Base-by-base conservation (phyloP, 2,329 filamentous ascomycete genomes). In the Capronia epimyces region DNA sequence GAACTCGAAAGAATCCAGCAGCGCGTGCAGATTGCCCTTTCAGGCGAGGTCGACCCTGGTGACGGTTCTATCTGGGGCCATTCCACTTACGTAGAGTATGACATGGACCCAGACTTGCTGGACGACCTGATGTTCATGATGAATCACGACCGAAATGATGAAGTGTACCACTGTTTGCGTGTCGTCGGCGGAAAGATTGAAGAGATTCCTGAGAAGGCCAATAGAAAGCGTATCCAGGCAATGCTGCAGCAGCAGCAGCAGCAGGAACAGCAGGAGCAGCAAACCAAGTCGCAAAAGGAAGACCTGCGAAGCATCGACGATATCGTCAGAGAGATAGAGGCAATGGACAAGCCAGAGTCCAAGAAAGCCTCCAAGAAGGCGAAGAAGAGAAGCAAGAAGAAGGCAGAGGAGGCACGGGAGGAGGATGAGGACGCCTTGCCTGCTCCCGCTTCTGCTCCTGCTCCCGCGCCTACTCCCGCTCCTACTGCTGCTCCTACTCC, bases 61-160 rank as follows among this genome's bases (percentile, higher is more conserved):
- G n/a, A 22, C 21, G 5, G 18, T 5, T 31, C 9, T 15, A 15
- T 6, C 9, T 22, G 22, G 6, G 40, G 36, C 13, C 40, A 40
- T 39, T 50, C 46, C n/a, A 24, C 21, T 2, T 41, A 42, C 12
- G 32, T 50, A 24, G 46, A 45, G 21, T 53, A 39, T 27, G 46
- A 50, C 16, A 18, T 32, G 15, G 12, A 31, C 4, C 43, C 50
- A 29, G 42, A 43, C 7, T 16, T 18, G 5, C 32, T 53, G 27
- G 34, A 50, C n/a, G 37, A 53, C 16, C 10, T 53, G 27, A 53
- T 53, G 46, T 53, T 50, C 46, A 43, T 41, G 42, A 43, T 53
- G 46, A 18, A 32, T 9, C 51, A 46, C 37, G 37, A 27, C 6
- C 34, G 20, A 7, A n/a, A 36, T 21, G 46, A 53, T 7, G 20